Percentiles rank a stretch among this genome's conserved stretches.
Evolutionary conservation across 305 asterid species (phyloP).

Genomic region (Plantago lanceolata): DNA sequence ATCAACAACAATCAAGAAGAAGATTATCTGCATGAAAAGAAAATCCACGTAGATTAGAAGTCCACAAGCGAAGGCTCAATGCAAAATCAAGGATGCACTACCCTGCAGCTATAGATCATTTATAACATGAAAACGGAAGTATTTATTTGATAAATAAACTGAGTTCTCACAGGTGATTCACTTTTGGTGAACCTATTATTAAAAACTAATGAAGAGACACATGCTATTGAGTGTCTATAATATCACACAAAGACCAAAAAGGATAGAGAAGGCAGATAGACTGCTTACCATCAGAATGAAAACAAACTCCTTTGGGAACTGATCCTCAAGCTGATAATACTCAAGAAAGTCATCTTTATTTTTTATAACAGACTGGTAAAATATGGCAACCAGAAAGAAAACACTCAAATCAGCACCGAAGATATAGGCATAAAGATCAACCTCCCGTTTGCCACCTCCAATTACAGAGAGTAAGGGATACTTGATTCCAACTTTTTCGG

Average conservation of each 20-base stretch:
- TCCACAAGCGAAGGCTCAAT: slow-evolving; percentile 3
- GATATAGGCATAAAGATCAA: slow-evolving; percentile 88
- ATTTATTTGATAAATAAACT: too few species aligned
- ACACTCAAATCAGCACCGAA: slow-evolving; percentile 90
- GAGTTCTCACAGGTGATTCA: neutral
- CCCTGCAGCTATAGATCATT: neutral
- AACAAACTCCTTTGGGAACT: slow-evolving; percentile 90
- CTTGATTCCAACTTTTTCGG: slow-evolving; percentile 68
- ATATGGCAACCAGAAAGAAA: slow-evolving; percentile 86
- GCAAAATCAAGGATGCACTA: neutral
- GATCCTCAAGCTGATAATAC: slow-evolving; percentile 98
- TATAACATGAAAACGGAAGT: neutral
- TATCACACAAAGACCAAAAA: slow-evolving; percentile 17
- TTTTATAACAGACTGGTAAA: slow-evolving; percentile 90
- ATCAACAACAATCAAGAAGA: slow-evolving; percentile 91
- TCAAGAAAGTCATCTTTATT: slow-evolving; percentile 89
- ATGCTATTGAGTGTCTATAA: neutral
- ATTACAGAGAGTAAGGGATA: slow-evolving; percentile 73
- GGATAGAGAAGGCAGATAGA: slow-evolving; percentile 15
- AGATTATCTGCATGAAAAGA: slow-evolving; percentile 65
- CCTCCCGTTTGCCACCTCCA: slow-evolving; percentile 95
- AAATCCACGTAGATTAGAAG: slow-evolving; percentile 24
- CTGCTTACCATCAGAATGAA: slow-evolving; percentile 75
- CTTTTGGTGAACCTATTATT: neutral
- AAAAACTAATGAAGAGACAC: neutral